These are phyloP conservation scores for Discostella pseudostelligera DNA, from an alignment of 108 stramenopile genomes.

Conservation along the genomic window DNA sequence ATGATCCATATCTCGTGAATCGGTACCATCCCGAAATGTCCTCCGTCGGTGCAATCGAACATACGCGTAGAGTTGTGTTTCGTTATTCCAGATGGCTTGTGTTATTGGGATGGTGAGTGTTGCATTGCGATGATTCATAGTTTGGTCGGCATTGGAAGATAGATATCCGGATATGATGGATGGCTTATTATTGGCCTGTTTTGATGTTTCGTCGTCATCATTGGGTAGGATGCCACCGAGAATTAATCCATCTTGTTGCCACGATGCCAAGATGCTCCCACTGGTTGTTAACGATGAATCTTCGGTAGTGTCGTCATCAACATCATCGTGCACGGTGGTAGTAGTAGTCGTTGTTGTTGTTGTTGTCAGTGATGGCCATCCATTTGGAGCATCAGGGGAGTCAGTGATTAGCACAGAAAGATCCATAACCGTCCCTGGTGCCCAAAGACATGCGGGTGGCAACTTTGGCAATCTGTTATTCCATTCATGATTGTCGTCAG, in stretches of 20 bases:
- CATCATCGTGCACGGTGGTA: not conserved
- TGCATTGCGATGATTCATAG: slow-evolving; percentile 38
- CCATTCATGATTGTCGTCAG: too few species aligned
- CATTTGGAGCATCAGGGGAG: slow-evolving; percentile 26
- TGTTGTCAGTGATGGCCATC: slow-evolving; percentile 26
- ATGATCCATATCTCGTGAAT: not conserved
- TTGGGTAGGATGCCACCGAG: slow-evolving; percentile 11
- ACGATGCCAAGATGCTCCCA: slow-evolving; percentile 28
- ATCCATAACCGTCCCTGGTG: slow-evolving; percentile 48
- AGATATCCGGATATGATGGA: not conserved
- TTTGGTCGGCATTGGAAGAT: slow-evolving; percentile 25
- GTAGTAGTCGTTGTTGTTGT: not conserved
- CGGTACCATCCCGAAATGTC: not conserved
- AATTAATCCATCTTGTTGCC: slow-evolving; percentile 31
- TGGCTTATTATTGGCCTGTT: not conserved
- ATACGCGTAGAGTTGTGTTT: slow-evolving; percentile 49
- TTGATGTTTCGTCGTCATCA: not conserved
- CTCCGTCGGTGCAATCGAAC: slow-evolving; percentile 40
- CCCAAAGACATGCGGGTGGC: slow-evolving; percentile 37
- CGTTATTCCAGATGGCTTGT: slow-evolving; percentile 38
- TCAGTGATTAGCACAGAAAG: slow-evolving; percentile 42
- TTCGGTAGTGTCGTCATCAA: slow-evolving; percentile 1
- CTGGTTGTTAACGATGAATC: too few species aligned
- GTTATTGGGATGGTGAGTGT: slow-evolving; percentile 38
- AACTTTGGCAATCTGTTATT: too few species aligned